phyloP scores from a whole-genome alignment of 345 rosid genomes.

The Brassica rapa region DNA sequence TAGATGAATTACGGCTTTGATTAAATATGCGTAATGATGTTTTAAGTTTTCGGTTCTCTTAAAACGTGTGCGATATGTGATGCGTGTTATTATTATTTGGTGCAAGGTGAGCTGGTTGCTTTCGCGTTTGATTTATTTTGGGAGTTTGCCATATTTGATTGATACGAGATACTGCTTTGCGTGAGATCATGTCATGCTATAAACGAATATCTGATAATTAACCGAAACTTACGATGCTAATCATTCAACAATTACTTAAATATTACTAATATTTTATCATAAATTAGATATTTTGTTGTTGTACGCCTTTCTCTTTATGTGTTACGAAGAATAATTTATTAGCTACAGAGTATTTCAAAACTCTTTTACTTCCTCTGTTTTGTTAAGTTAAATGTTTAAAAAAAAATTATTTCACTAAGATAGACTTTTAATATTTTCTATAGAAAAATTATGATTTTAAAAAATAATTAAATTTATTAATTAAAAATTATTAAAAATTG shows the following conservation, averaged over 20 bases:
- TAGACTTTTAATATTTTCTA: too few species aligned
- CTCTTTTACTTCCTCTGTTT: neutral
- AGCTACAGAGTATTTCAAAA: neutral
- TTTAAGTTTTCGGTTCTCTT: neutral
- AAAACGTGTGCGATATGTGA: neutral
- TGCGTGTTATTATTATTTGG: neutral
- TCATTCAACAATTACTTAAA: neutral
- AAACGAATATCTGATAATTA: neutral
- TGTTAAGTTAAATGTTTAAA: too few species aligned
- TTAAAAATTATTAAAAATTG: too few species aligned
- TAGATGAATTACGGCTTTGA: neutral
- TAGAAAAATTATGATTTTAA: too few species aligned
- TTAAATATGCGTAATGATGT: neutral
- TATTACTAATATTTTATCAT: neutral
- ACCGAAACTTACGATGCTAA: neutral
- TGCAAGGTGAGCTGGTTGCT: neutral
- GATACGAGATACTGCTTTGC: neutral
- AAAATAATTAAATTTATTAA: too few species aligned
- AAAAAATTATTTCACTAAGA: too few species aligned
- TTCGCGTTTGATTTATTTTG: neutral
- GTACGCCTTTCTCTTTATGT: neutral
- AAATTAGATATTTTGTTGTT: constrained; percentile 1
- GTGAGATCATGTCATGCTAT: neutral
- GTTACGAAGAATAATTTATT: neutral
- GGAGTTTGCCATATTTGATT: neutral